Evolutionary conservation across 768 basidiomycete species (phyloP), one percentile per base, ranked within the genome.

Genomic region (Phlegmacium glaucopus): DNA sequence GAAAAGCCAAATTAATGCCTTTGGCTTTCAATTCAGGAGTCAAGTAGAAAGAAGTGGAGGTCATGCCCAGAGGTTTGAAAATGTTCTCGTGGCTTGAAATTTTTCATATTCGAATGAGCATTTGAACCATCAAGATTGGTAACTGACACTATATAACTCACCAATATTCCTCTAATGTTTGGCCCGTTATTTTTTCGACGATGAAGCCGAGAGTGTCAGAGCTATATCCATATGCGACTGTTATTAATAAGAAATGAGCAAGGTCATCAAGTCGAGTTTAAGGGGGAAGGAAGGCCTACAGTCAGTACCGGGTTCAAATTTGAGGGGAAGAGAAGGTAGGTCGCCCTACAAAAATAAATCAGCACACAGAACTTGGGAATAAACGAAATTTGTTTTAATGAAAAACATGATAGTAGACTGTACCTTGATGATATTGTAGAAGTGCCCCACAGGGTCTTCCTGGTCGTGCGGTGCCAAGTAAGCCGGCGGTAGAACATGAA

Each of bases 181-280:
- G 52, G 4, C 63, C 64, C 6, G 61, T 57, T 0, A 64, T 34
- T 43, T 60, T 62, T 45, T 68, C 64, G 13, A 70, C 51, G 15
- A 68, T 49, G 32, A 67, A 64, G 1, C 66, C 68, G 17, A 66
- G 52, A 12, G 57, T 50, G 45, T 68, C 67, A 26, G 58, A 55
- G 32, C 61, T 65, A 47, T 44, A 63, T 6, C 67, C 67, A 47
- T 68, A 68, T 2, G 50, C 45, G 38, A 65, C 66, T 66, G 25
- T 13, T 25, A 8, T 28, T 6, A 29, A 28, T 27, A 13, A 11
- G 6, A 17, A 42, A 34, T 36, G 22, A 22, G 22, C 22, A 22
- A 22, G 22, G 22, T 5, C 22, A 22, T 2, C 22, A 22, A 22
- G 2, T 22, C 3, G 22, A 22, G 22, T 22, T 22, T 22, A 22